phyloP scores from a whole-genome alignment of 768 basidiomycete species.

The Agrocybe chaxingu region DNA sequence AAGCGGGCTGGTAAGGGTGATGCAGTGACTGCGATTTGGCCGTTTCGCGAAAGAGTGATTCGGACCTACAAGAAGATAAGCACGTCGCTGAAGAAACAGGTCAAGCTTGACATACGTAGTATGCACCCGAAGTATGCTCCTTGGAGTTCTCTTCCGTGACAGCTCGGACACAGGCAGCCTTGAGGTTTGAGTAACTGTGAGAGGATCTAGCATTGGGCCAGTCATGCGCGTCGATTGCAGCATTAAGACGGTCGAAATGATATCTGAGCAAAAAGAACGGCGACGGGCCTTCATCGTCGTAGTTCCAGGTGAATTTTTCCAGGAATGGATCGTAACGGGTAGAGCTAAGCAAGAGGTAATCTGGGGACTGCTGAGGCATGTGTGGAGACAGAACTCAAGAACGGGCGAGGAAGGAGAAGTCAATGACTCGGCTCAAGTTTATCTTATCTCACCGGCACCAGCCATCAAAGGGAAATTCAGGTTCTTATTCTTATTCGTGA shows the following conservation, averaged over 20 bases:
- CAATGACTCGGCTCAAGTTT: not conserved
- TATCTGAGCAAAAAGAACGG: constrained; percentile 59
- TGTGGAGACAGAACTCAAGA: not conserved
- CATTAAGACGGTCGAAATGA: constrained; percentile 58
- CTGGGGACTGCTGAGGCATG: not conserved
- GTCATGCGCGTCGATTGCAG: constrained; percentile 45
- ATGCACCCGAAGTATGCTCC: constrained; percentile 18
- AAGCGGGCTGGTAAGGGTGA: constrained; percentile 27
- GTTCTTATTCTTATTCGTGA: not conserved
- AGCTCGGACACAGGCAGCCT: constrained; percentile 41
- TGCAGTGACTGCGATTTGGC: constrained; percentile 31
- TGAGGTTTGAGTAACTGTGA: constrained; percentile 38
- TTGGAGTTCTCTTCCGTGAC: constrained; percentile 27
- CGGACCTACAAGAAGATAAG: constrained; percentile 41
- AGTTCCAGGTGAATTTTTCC: constrained; percentile 51
- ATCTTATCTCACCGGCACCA: not conserved
- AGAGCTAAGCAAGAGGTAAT: constrained; percentile 46
- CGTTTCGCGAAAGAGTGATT: constrained; percentile 40
- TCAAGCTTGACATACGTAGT: constrained; percentile 25
- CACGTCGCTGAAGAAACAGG: not conserved
- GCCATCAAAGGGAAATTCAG: not conserved
- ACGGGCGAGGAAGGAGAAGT: not conserved
- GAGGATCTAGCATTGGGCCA: constrained; percentile 40
- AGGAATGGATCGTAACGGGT: constrained; percentile 58
- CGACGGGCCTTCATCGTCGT: constrained; percentile 46